phyloP scores from a whole-genome alignment of 495 filamentous ascomycete genomes.

The Symbiotaphrina buchneri region DNA sequence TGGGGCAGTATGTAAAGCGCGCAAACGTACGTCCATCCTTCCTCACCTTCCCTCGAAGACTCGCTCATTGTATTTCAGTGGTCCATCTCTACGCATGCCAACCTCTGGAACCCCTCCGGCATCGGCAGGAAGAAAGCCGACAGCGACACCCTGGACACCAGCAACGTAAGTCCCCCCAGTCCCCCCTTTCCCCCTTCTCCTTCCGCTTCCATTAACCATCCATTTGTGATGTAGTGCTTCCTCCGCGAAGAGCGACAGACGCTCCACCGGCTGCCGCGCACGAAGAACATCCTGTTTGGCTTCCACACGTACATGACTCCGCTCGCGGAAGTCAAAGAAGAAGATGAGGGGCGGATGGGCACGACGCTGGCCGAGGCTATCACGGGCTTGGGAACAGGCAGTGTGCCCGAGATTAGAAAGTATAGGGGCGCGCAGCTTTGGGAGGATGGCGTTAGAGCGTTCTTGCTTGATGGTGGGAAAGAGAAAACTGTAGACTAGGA shows the following conservation, averaged over 20 bases:
- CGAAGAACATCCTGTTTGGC: slow-evolving; percentile 44
- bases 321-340: slow-evolving; percentile 40
- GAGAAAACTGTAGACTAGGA: no score
- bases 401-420: slow-evolving; percentile 37
- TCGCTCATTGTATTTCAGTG: not conserved
- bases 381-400: slow-evolving; percentile 47
- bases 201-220: no score
- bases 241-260: slow-evolving; percentile 63
- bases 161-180: slow-evolving; percentile 1
- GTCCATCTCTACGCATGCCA: not conserved
- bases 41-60: not conserved
- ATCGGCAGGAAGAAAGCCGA: not conserved
- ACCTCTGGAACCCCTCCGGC: not conserved
- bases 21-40: slow-evolving; percentile 20
- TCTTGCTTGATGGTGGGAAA: no score
- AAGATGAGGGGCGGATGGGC: slow-evolving; percentile 31
- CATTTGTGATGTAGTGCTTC: no score
- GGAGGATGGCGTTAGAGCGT: slow-evolving; percentile 37
- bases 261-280: slow-evolving; percentile 44
- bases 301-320: slow-evolving; percentile 68
- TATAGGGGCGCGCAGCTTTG: slow-evolving; percentile 51
- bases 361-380: slow-evolving; percentile 43
- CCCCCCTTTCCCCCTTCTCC: slow-evolving; percentile 15
- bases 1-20: slow-evolving; percentile 29
- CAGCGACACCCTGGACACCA: not conserved